Percentiles rank a stretch among this genome's conserved stretches.
Evolutionary conservation across 495 filamentous ascomycete species (phyloP).

Genomic region (Oidiodendron maius): DNA sequence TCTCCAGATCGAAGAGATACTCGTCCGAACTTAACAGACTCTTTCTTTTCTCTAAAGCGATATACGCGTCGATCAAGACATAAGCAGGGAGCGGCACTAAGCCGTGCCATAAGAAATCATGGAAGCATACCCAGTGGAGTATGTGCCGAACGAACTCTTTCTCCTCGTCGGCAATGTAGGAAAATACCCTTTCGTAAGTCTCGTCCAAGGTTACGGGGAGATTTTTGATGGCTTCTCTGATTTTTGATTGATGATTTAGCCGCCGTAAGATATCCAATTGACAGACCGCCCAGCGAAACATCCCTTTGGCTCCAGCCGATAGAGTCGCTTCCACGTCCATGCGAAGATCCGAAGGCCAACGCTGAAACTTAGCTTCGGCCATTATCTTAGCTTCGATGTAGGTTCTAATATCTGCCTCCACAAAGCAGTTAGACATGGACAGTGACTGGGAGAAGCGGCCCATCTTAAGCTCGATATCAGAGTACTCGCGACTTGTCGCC

Average conservation of each 20-base stretch:
- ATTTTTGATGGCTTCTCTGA: constrained; percentile 18
- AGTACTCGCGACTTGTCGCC: constrained; percentile 35
- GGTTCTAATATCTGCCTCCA: constrained; percentile 22
- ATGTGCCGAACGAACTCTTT: not conserved
- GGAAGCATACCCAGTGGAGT: not conserved
- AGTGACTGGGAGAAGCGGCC: constrained; percentile 5
- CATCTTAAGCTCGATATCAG: constrained; percentile 29
- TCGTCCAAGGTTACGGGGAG: constrained; percentile 27
- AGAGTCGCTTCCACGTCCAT: constrained; percentile 23
- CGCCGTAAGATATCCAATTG: constrained; percentile 27
- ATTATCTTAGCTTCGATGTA: constrained; percentile 11
- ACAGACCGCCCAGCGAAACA: constrained; percentile 38
- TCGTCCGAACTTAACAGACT: not conserved
- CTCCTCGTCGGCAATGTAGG: not conserved
- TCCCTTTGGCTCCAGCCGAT: constrained; percentile 30
- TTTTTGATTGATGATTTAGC: constrained; percentile 7
- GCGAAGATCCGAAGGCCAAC: constrained; percentile 18
- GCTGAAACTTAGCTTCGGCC: constrained; percentile 15
- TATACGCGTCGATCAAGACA: constrained; percentile 2
- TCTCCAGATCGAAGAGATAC: not conserved
- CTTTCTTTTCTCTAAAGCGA: constrained; percentile 1
- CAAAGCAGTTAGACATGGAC: constrained; percentile 21
- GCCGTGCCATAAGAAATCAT: constrained; percentile 1
- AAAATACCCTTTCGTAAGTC: constrained; percentile 26
- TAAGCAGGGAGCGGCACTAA: constrained; percentile 1